A percentile compares a stretch with the other conserved stretches of the same genome.
phyloP scores from a whole-genome alignment of 805 yeast genomes.

The Komagataella populi region DNA sequence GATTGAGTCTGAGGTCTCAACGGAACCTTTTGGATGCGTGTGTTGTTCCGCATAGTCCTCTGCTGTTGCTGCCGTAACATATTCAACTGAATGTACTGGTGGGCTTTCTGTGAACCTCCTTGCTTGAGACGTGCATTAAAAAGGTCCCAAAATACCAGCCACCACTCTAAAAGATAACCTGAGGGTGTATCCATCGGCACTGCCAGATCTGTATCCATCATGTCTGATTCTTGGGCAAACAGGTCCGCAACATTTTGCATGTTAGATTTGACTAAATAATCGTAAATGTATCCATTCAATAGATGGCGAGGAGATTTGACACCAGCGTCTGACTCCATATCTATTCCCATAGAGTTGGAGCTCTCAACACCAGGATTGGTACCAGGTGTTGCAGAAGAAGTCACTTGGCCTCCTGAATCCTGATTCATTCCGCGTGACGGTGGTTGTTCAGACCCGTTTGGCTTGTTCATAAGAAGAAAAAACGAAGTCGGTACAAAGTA shows the following conservation, averaged over 20 bases:
- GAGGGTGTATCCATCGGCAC: slow-evolving; percentile 72
- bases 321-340: slow-evolving; percentile 24
- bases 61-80: slow-evolving; percentile 46
- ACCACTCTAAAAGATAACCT: slow-evolving; percentile 87
- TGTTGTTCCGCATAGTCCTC: slow-evolving; percentile 24
- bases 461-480: background rate
- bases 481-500: background rate
- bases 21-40: slow-evolving; percentile 12
- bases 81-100: slow-evolving; percentile 58
- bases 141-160: slow-evolving; percentile 93
- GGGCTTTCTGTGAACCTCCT: slow-evolving; percentile 49
- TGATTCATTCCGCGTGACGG: background rate
- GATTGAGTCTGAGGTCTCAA: background rate
- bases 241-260: slow-evolving; percentile 59
- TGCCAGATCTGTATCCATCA: slow-evolving; percentile 10
- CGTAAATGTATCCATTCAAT: slow-evolving; percentile 76
- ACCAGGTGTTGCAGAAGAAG: background rate
- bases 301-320: slow-evolving; percentile 42
- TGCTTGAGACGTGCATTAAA: slow-evolving; percentile 68
- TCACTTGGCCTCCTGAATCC: background rate
- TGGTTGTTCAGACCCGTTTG: background rate
- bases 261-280: slow-evolving; percentile 65
- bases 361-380: background rate
- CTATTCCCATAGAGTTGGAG: background rate
- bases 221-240: slow-evolving; percentile 67